Evolutionary conservation across 495 filamentous ascomycete species (phyloP), one percentile per base, ranked within the genome.

Genomic region (Cladorrhinum samala): DNA sequence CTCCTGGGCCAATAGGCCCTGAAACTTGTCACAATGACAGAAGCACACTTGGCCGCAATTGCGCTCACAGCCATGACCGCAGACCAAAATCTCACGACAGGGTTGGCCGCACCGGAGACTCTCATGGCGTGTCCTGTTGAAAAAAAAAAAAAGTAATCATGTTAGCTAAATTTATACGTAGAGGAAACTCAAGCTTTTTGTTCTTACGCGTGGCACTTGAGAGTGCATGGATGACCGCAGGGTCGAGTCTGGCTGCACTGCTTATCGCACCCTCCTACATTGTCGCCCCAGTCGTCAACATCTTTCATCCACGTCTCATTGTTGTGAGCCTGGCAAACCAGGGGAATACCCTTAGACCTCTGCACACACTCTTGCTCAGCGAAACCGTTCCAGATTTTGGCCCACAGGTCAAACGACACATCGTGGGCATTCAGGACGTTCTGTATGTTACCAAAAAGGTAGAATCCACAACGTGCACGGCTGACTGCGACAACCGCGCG

Each of bases 401-500:
- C 48, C 73, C 73, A 80, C 39, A 77, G 62, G 21, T 59, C 44
- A 64, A 72, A 30, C 54, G 72, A 64, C 56, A 62, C 50, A 36
- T 63, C 11, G 27, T 55, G 60, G 50, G 76, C 54, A 1, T 39
- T 18, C 3, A 70, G 50, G 3, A 91, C 65, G 40, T 80, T 75
- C 4, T 71, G 58, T 13, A 79, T 79, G 57, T 95, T 88, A 2
- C 93, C 92, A 58, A 96, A 95, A 21, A 96, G 76, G 63, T 91
- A 97, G 47, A 96, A 81, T 0, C 93, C 91, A 8, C 83, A 71
- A 37, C 79, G 81, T n/a, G 92, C 93, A 45, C 92, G 85, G 49
- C 91, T 96, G 14, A 96, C 72, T 16, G 93, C 87, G 33, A 96
- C 93, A 14, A 91, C 92, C 11, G 90, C 79, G 55, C 92, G 81